Base-by-base conservation (phyloP, 768 basidiomycete species). In the Tephrocybe sp. region DNA sequence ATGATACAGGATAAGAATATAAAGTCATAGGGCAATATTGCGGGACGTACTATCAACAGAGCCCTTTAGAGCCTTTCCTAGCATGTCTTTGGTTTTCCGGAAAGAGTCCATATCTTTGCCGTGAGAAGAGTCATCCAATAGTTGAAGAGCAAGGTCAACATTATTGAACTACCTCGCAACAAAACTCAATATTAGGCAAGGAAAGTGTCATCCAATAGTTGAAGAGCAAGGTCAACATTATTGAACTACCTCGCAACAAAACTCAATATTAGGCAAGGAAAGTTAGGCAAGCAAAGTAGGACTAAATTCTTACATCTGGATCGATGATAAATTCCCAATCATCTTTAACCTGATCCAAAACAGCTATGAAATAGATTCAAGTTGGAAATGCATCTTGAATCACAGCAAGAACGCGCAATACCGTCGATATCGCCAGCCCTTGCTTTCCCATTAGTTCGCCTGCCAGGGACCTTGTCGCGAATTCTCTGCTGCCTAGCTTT, bases 251-350 rank as follows among this genome's bases (percentile, higher is more conserved):
- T 18, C 40, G 22, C 53, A 33, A 36, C 37, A 57, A 54, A 30
- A 23, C 30, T 42, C 47, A 46, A 56, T 85, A 81, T 62, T 86
- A 88, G 2, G 86, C 87, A 1, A 73, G 67, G 9, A 86, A 83
- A 1, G 82, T 80, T n/a, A n/a, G n/a, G n/a, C n/a, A 34, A 24
- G 33, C 47, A 25, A 36, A 22, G 18, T 45, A 38, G 34, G 42
- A 37, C 40, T n/a, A n/a, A 25, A 10, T 47, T 34, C 80, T 70
- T 65, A 91, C 91, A 65, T 91, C 86, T 30, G 86, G 79, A 53
- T 91, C 81, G 47, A 86, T 82, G 25, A 93, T 84, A 60, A 91
- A 86, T 58, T 90, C 88, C 93, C 93, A 97, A 47, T 88, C 91
- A 56, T 89, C 86, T 61, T 80, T 84, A 56, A 97, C 89, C 65